Percentiles rank a stretch among this genome's conserved stretches.
These are phyloP conservation scores for Trichosporon asahii DNA, from an alignment of 1,284 basidiomycete species.

Conservation along the genomic window DNA sequence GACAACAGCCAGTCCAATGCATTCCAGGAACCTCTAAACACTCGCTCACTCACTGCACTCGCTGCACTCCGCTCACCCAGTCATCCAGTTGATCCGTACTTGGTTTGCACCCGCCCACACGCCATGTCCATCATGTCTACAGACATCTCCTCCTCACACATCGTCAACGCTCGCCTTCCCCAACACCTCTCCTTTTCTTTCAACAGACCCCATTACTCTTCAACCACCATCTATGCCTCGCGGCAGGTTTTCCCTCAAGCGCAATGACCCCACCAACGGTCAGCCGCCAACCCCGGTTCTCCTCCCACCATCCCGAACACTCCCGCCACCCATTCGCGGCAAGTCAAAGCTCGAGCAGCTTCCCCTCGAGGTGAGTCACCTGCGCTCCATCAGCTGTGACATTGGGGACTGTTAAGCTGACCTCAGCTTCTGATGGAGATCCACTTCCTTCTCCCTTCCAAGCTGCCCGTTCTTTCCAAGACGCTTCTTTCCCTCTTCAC, in stretches of 20 bases:
- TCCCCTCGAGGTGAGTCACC: background rate
- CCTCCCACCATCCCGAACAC: background rate
- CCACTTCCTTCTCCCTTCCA: background rate
- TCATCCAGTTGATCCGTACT: too few species aligned
- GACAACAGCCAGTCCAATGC: background rate
- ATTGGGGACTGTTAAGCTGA: background rate
- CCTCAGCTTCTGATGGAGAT: background rate
- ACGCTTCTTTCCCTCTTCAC: background rate
- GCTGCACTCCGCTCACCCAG: too few species aligned
- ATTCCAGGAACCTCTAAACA: background rate
- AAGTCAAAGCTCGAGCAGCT: conserved; percentile 6
- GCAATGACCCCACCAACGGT: background rate
- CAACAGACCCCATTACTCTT: too few species aligned
- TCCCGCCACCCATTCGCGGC: background rate
- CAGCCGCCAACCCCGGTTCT: background rate
- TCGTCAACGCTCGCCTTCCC: background rate
- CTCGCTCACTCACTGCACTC: too few species aligned
- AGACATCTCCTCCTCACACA: background rate
- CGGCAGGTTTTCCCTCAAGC: background rate
- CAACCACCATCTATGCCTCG: background rate
- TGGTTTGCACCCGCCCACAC: background rate
- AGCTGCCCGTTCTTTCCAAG: background rate
- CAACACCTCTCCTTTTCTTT: too few species aligned
- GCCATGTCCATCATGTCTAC: background rate
- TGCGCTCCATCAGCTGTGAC: too few species aligned